These are phyloP conservation scores for Pichia occidentalis DNA, from an alignment of 805 yeast species.

Conservation along the genomic window DNA sequence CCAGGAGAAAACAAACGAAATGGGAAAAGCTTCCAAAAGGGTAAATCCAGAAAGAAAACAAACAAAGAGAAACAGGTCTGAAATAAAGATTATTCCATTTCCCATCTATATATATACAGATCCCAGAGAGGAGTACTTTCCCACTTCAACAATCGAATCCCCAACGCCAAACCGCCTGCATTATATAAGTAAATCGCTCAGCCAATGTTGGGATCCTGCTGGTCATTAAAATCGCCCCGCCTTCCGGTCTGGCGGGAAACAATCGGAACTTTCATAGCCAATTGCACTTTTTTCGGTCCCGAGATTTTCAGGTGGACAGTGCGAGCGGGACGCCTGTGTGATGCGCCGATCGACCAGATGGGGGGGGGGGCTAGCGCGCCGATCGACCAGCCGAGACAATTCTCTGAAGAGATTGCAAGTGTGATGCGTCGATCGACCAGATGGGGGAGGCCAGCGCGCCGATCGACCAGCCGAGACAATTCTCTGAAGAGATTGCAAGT, in stretches of 20 bases:
- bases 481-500: neutral
- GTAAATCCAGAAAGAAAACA: too few relatives aligned
- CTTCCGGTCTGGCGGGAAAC: constrained; percentile 2
- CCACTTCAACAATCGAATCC: too few relatives aligned
- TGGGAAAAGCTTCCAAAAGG: neutral
- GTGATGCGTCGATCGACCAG: neutral
- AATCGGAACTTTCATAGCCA: neutral
- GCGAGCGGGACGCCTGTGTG: neutral
- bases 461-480: too few relatives aligned
- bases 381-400: too few relatives aligned
- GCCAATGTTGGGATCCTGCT: too few relatives aligned
- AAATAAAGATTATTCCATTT: too few relatives aligned
- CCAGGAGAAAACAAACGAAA: neutral
- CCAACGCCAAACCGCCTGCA: too few relatives aligned
- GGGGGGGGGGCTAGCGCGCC: neutral
- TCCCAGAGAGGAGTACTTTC: too few relatives aligned
- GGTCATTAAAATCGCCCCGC: too few relatives aligned
- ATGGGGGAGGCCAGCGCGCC: neutral
- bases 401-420: neutral
- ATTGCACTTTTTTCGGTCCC: constrained; percentile 2
- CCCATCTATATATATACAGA: too few relatives aligned
- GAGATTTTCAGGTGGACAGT: neutral
- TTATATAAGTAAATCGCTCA: too few relatives aligned
- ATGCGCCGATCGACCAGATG: neutral
- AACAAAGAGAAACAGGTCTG: too few relatives aligned